A percentile compares a stretch with the other conserved stretches of the same genome.
Evolutionary conservation across 352 stramenopile species (phyloP).

Genomic region (Pythium chondricola): DNA sequence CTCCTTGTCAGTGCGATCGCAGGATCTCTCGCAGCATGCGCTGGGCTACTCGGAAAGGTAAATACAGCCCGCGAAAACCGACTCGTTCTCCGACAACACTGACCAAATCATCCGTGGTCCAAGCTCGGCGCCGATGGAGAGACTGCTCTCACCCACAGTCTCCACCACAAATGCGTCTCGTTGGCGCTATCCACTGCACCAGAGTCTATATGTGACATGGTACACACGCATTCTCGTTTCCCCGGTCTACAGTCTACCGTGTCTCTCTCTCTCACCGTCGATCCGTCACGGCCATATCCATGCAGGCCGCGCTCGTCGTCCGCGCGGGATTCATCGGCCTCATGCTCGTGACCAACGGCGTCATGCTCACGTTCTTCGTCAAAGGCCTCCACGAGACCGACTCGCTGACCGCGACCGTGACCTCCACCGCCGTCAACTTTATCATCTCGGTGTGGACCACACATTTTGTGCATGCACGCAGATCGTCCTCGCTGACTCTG

Average conservation of each 20-base stretch:
- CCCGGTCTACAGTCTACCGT: too few species aligned
- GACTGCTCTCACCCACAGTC: constrained; percentile 15
- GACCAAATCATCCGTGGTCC: too few species aligned
- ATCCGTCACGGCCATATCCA: too few species aligned
- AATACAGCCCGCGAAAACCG: too few species aligned
- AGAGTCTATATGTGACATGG: too few species aligned
- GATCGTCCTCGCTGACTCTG: not conserved
- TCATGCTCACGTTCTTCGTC: constrained; percentile 83
- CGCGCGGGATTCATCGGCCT: constrained; percentile 51
- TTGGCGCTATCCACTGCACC: not conserved
- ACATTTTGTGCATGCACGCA: not conserved
- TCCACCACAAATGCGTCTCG: constrained; percentile 12
- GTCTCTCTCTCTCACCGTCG: too few species aligned
- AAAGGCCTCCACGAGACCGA: constrained; percentile 79
- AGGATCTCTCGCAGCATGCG: constrained; percentile 45
- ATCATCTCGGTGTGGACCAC: constrained; percentile 47
- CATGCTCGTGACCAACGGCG: constrained; percentile 64
- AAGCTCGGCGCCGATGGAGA: constrained; percentile 36
- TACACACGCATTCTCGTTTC: too few species aligned
- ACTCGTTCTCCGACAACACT: too few species aligned
- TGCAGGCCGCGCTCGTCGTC: too few species aligned
- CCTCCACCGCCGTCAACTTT: constrained; percentile 76
- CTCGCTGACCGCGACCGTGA: constrained; percentile 81
- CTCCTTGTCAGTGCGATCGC: constrained; percentile 52
- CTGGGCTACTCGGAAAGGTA: constrained; percentile 59